phyloP scores from a whole-genome alignment of 768 basidiomycete species.

The Naganishia randhawae region DNA sequence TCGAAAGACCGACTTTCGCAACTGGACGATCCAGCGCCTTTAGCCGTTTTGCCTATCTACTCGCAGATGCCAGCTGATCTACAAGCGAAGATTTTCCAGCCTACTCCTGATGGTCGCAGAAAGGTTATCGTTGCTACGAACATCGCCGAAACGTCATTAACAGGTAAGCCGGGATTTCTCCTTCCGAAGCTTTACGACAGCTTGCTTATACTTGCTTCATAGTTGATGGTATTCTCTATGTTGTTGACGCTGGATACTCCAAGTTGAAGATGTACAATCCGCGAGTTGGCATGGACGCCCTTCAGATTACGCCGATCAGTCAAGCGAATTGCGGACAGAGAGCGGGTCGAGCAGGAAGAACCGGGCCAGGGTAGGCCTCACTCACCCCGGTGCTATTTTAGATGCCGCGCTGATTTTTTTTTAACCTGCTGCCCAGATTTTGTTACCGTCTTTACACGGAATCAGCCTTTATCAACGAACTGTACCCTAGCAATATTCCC shows the following conservation, averaged over 20 bases:
- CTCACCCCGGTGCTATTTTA: slow-evolving; percentile 24
- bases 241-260: slow-evolving; percentile 93
- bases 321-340: slow-evolving; percentile 97
- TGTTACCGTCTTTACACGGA: slow-evolving; percentile 97
- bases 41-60: slow-evolving; percentile 95
- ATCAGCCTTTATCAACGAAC: slow-evolving; percentile 90
- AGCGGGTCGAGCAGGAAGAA: slow-evolving; percentile 92
- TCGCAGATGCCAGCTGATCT: slow-evolving; percentile 99
- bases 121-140: slow-evolving; percentile 99
- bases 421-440: slow-evolving; percentile 60
- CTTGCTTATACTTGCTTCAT: slow-evolving; percentile 29
- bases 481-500: slow-evolving; percentile 92
- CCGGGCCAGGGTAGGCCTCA: slow-evolving; percentile 89
- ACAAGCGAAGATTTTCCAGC: slow-evolving; percentile 95
- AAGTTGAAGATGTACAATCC: slow-evolving; percentile 99
- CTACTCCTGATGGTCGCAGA: slow-evolving; percentile 85
- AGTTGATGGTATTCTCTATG: slow-evolving; percentile 97
- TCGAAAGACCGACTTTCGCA: slow-evolving; percentile 77
- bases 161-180: slow-evolving; percentile 56
- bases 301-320: slow-evolving; percentile 98
- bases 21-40: slow-evolving; percentile 79
- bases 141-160: slow-evolving; percentile 96
- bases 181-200: background rate
- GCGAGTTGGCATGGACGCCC: slow-evolving; percentile 97
- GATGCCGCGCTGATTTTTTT: slow-evolving; percentile 23